Evolutionary conservation across 805 yeast genomes (phyloP), one percentile per base, ranked within the genome.

Genomic region (Pichia thaimueangensis): DNA sequence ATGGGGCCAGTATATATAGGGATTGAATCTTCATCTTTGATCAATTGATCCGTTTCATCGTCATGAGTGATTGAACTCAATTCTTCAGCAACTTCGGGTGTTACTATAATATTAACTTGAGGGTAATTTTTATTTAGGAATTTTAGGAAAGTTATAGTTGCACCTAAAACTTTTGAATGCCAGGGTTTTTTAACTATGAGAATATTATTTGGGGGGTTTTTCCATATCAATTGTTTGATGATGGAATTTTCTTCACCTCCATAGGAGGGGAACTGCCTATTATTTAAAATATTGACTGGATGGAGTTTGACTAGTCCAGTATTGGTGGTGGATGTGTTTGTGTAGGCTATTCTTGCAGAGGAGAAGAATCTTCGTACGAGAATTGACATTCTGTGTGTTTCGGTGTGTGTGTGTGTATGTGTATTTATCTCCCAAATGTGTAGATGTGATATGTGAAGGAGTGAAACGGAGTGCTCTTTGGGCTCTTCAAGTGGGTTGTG

Each of bases 111-210:
- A 49, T 87, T 88, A 32, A 87, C 71, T n/a, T 47, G 43, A 0
- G 91, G 89, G 57, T 86, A 84, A 9, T 71, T 64, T 6, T 65
- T 62, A 50, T 79, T 78, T 8, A 88, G 50, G 53, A 78, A 81
- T 6, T 69, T 62, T 16, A 88, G 74, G 48, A 89, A 82, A 35
- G 68, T 67, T 7, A 77, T 70, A 76, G 82, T 76, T 4, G 93
- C 87, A 6, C 67, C 63, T 12, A 80, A 68, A 3, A 86, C 94
- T 8, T 67, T 64, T 2, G 64, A 59, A 39, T 86, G 76, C 80
- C 85, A 78, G 2, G 96, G 96, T 57, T 91, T 91, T 62, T 88
- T 89, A 24, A 86, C 86, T 15, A 91, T 68, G 42, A 82, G 72
- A 9, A 91, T 76, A 57, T 89, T 91, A 46, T 78, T 76, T 10